These are phyloP conservation scores for Cadophora gregata DNA, from an alignment of 2,329 filamentous ascomycete species.

Conservation along the genomic window DNA sequence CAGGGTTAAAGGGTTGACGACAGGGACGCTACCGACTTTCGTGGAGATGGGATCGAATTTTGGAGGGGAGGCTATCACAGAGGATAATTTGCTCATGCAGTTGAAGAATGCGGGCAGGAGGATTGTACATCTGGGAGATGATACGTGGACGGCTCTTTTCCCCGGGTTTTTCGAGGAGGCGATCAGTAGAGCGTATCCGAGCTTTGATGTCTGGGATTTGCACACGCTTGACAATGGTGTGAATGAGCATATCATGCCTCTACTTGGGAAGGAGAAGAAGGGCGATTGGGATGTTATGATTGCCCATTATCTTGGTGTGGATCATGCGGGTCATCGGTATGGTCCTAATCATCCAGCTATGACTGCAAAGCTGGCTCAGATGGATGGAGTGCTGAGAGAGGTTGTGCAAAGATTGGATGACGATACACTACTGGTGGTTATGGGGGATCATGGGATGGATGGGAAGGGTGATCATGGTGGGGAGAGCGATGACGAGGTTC, in stretches of 20 bases:
- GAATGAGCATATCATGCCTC: constrained; percentile 85
- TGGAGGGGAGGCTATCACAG: constrained; percentile 91
- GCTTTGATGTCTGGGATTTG: constrained; percentile 97
- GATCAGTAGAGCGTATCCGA: constrained; percentile 89
- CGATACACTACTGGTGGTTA: constrained; percentile 86
- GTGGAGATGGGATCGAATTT: constrained; percentile 95
- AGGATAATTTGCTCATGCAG: constrained; percentile 79
- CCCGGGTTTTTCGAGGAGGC: constrained; percentile 91
- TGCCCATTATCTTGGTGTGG: constrained; percentile 92
- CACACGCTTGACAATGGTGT: constrained; percentile 98
- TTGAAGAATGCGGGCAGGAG: constrained; percentile 70
- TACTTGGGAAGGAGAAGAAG: constrained; percentile 69
- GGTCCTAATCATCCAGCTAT: constrained; percentile 93
- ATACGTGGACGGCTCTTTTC: constrained; percentile 95
- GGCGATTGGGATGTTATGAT: constrained; percentile 92
- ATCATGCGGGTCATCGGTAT: constrained; percentile 96
- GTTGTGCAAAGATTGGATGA: constrained; percentile 79
- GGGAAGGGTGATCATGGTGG: constrained; percentile 97
- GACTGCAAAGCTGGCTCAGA: constrained; percentile 87
- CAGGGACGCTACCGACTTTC: constrained; percentile 93
- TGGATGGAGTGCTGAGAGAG: constrained; percentile 80
- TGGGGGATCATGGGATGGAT: constrained; percentile 99
- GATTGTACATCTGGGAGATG: constrained; percentile 94
- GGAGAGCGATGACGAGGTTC: constrained; percentile 93
- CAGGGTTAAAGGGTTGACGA: constrained; percentile 90